Evolutionary conservation across 768 basidiomycete genomes (phyloP).

Genomic region (Kwoniella europaea): DNA sequence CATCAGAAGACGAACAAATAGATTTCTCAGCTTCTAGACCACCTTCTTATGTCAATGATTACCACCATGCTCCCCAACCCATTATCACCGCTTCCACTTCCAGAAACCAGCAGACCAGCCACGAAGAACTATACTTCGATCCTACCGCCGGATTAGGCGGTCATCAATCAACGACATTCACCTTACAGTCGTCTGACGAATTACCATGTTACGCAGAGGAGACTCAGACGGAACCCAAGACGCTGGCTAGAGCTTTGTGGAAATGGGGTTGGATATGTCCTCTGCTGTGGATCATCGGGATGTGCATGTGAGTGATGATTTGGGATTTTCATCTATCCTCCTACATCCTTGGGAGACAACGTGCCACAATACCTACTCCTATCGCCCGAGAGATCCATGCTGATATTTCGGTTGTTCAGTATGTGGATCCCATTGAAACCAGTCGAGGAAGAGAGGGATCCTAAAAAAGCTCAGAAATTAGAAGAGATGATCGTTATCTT

Average conservation of each 20-base stretch:
- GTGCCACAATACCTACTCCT: background rate
- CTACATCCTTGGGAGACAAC: too few relatives aligned
- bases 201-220: slow-evolving; percentile 44
- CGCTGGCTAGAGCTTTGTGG: slow-evolving; percentile 48
- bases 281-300: slow-evolving; percentile 47
- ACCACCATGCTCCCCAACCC: background rate
- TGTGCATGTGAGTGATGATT: slow-evolving; percentile 43
- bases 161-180: background rate
- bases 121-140: background rate
- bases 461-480: slow-evolving; percentile 47
- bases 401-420: slow-evolving; percentile 21
- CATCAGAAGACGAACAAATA: background rate
- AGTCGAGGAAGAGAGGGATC: slow-evolving; percentile 45
- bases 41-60: slow-evolving; percentile 14
- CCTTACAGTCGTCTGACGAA: slow-evolving; percentile 24
- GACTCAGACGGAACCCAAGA: slow-evolving; percentile 46
- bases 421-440: slow-evolving; percentile 50
- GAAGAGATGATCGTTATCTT: slow-evolving; percentile 52
- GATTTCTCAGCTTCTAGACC: slow-evolving; percentile 15
- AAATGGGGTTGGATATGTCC: slow-evolving; percentile 48
- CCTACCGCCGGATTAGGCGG: slow-evolving; percentile 11
- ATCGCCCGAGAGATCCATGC: background rate
- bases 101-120: background rate
- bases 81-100: background rate
- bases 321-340: background rate